phyloP scores from a whole-genome alignment of 2,329 filamentous ascomycete species.

The Sporothrix curviconia region DNA sequence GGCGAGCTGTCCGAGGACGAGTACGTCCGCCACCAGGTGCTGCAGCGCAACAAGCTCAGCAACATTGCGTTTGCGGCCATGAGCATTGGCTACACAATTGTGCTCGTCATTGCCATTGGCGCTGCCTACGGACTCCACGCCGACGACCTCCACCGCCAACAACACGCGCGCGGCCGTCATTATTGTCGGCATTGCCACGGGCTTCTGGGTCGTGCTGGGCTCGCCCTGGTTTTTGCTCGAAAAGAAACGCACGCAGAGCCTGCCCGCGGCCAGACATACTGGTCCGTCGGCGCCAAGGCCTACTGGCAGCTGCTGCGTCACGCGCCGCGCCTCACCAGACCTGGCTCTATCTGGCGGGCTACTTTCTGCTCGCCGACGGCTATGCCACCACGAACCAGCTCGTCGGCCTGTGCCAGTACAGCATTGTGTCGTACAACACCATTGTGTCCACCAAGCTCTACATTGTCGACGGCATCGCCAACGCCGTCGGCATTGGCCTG shows the following conservation, averaged over 20 bases:
- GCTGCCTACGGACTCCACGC: neutral
- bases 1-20: neutral
- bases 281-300: neutral
- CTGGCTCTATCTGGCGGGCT: neutral
- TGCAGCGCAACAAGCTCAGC: neutral
- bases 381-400: neutral
- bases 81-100: neutral
- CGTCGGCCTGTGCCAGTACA: neutral
- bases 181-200: neutral
- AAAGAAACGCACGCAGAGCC: neutral
- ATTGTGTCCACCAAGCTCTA: neutral
- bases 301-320: neutral
- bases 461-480: neutral
- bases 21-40: neutral
- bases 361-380: neutral
- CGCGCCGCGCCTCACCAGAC: neutral
- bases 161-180: neutral
- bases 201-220: neutral
- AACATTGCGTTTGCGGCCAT: neutral
- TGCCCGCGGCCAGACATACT: neutral
- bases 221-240: neutral
- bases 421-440: neutral
- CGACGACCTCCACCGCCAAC: neutral
- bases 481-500: neutral
- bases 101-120: neutral